Conservation (phyloP, 331 rosid genomes). For the Stylosanthes scabra region DNA sequence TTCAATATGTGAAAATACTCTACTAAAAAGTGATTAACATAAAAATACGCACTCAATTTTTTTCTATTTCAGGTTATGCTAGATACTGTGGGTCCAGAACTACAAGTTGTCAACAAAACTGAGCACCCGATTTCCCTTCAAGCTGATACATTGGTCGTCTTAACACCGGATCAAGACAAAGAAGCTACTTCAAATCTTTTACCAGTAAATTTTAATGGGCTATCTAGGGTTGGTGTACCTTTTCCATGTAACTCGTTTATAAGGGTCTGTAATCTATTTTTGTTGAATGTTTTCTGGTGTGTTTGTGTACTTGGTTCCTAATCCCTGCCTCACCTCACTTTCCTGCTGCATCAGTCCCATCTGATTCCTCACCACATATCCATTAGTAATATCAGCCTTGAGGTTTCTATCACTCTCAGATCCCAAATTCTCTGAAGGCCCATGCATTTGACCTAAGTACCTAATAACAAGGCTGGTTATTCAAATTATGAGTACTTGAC, state of each 20-base stretch:
- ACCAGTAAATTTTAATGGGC: conserved; percentile 51
- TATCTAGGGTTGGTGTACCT: conserved; percentile 45
- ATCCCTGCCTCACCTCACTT: too few species aligned
- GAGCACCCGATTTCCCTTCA: conserved; percentile 46
- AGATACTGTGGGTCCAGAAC: conserved; percentile 55
- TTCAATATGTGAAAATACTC: background rate
- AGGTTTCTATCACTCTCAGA: too few species aligned
- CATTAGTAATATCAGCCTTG: too few species aligned
- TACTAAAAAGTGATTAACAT: conserved; percentile 13
- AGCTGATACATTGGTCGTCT: conserved; percentile 50
- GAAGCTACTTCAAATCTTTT: conserved; percentile 53
- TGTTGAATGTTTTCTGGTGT: conserved; percentile 17
- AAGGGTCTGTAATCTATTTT: background rate
- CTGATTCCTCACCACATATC: too few species aligned
- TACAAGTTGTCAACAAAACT: conserved; percentile 52
- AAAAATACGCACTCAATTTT: background rate
- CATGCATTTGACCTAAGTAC: too few species aligned
- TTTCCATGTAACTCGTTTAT: background rate
- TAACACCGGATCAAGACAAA: conserved; percentile 49
- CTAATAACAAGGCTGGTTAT: too few species aligned
- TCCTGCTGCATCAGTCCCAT: too few species aligned
- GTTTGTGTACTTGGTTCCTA: background rate
- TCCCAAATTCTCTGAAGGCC: too few species aligned
- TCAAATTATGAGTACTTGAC: too few species aligned
- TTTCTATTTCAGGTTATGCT: conserved; percentile 48